These are phyloP conservation scores for Globisporangium uncinulatum DNA, from an alignment of 352 stramenopile genomes.

Conservation along the genomic window DNA sequence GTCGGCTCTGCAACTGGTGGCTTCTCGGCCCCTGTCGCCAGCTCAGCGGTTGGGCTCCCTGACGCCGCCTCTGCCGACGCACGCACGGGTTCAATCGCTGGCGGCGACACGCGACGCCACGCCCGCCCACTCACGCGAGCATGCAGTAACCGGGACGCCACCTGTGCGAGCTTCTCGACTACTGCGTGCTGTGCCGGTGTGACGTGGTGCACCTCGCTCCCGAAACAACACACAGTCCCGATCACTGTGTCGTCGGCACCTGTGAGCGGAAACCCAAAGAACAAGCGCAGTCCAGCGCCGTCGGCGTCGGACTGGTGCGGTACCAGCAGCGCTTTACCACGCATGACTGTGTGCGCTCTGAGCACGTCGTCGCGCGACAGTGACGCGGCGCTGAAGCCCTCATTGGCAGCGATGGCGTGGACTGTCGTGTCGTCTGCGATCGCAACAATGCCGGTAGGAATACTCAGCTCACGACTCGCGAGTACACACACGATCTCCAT, in stretches of 20 bases:
- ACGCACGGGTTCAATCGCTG: neutral
- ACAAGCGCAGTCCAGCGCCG: constrained; percentile 39
- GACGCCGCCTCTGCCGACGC: neutral
- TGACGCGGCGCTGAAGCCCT: constrained; percentile 14
- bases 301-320: constrained; percentile 46
- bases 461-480: constrained; percentile 27
- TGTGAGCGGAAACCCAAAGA: constrained; percentile 51
- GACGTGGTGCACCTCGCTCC: constrained; percentile 30
- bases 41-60: neutral
- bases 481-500: constrained; percentile 50
- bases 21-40: neutral
- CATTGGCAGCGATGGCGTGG: constrained; percentile 37
- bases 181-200: constrained; percentile 42
- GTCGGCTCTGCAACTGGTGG: neutral
- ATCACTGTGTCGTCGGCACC: constrained; percentile 28
- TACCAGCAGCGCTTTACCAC: constrained; percentile 33
- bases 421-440: constrained; percentile 35
- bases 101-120: neutral
- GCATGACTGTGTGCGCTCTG: constrained; percentile 56
- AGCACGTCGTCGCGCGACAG: constrained; percentile 42
- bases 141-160: constrained; percentile 29
- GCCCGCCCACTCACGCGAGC: constrained; percentile 4
- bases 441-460: constrained; percentile 36
- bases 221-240: constrained; percentile 47
- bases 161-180: constrained; percentile 31